Evolutionary conservation across 192 early-diverging fungal genomes (phyloP), one percentile per base, ranked within the genome.

Genomic region (Rhizophagus sp.): DNA sequence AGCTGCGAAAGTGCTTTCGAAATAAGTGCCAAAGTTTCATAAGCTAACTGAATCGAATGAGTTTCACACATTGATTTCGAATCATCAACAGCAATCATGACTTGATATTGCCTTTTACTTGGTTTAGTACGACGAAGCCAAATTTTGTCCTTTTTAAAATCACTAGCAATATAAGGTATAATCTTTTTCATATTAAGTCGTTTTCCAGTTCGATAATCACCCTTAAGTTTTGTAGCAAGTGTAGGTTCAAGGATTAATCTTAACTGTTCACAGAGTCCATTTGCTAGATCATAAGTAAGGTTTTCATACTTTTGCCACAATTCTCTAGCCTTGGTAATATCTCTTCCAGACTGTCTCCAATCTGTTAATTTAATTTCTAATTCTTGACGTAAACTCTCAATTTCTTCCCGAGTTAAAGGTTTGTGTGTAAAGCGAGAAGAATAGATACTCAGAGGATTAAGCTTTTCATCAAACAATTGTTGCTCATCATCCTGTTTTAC

Each of bases 101-200:
- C 94, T 85, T 99, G 97, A 87, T 99, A 99, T 79, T 95, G 94
- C 67, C 98, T 91, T 80, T 98, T 97, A 80, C 93, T 95, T 24
- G 97, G 97, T 84, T 97, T 97, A 27, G 97, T 99, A 65, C 98
- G 92, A 11, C 97, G 91, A 76, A 99, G 85, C 98, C 98, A 99
- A 81, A 99, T 99, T 89, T 99, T 99, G 87, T 99, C 98, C 87
- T 99, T 99, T 87, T 97, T 98, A 90, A 97, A 99, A 83, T 97
- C 93, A 61, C 92, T 94, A 10, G 98, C 98, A 88, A 99, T 99
- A 79, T 99, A 99, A 15, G 98, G 96, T 82, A 99, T 98, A 68
- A 99, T 96, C 85, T 96, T 97, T 81, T 97, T 95, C 98, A 99
- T 98, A 85, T 98, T 99, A 33, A 99, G 92, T 11, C 98, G 93